phyloP scores from a whole-genome alignment of 306 rosid genomes.

The Rubus idaeus region DNA sequence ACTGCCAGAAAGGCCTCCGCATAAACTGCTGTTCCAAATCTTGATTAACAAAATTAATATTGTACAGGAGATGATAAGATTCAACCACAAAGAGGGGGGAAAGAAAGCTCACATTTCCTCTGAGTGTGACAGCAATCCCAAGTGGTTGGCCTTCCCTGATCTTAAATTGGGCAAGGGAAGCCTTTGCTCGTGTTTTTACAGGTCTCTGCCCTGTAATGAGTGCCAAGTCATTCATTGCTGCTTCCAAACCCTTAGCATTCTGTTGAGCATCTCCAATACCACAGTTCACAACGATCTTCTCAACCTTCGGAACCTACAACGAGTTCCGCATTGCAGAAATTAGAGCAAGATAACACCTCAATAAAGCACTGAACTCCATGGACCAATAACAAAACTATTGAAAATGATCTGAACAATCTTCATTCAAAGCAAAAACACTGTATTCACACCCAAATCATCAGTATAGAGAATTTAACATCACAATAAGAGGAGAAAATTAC shows the following conservation, averaged over 20 bases:
- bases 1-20: not conserved
- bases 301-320: conserved; percentile 80
- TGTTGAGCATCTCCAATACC: conserved; percentile 99
- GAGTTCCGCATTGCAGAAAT: conserved; percentile 27
- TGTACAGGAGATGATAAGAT: not conserved
- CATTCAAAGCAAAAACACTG: not conserved
- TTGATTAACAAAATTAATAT: not conserved
- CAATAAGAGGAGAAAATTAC: not conserved
- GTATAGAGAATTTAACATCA: not conserved
- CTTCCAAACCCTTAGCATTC: conserved; percentile 91
- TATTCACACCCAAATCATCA: not conserved
- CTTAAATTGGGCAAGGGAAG: conserved; percentile 85
- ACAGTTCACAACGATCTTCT: conserved; percentile 90
- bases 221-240: conserved; percentile 83
- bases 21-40: not conserved
- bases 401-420: not conserved
- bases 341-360: conserved; percentile 13
- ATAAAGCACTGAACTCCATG: not conserved
- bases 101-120: conserved; percentile 73
- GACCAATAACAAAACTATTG: not conserved
- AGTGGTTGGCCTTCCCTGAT: conserved; percentile 98
- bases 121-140: conserved; percentile 91
- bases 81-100: conserved; percentile 8
- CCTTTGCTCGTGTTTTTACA: conserved; percentile 82
- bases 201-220: conserved; percentile 90